These are phyloP conservation scores for Chloromonas sp. DNA, from an alignment of 163 green algal genomes.

Conservation along the genomic window DNA sequence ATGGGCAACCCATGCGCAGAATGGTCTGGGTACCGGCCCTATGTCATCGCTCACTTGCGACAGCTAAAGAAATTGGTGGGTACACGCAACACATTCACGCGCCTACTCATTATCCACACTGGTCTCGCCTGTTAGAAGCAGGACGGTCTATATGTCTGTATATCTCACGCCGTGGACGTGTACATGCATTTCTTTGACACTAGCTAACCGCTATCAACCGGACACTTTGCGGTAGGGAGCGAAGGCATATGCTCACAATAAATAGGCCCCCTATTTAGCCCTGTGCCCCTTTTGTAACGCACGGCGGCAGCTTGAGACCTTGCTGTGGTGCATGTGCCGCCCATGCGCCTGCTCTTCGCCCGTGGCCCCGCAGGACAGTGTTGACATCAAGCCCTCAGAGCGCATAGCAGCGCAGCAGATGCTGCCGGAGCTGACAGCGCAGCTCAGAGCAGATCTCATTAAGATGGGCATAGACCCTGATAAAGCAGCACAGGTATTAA, in stretches of 20 bases:
- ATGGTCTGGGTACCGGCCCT: constrained; percentile 72
- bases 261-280: no score
- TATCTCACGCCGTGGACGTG: no score
- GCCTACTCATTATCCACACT: no score
- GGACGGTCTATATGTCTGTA: background rate
- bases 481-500: background rate
- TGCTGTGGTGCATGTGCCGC: background rate
- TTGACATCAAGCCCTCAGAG: constrained; percentile 66
- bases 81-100: no score
- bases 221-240: no score
- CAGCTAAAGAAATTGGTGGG: constrained; percentile 48
- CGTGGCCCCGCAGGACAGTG: constrained; percentile 49
- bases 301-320: no score
- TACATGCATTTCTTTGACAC: no score
- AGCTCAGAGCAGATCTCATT: constrained; percentile 47
- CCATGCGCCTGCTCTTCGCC: background rate
- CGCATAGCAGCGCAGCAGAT: constrained; percentile 62
- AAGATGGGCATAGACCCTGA: constrained; percentile 52
- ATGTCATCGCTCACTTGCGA: constrained; percentile 69
- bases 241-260: background rate
- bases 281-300: no score
- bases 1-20: constrained; percentile 84
- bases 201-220: no score
- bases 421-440: constrained; percentile 36
- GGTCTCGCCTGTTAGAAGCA: background rate